A percentile compares a stretch with the other conserved stretches of the same genome.
Conservation (phyloP, 2,329 filamentous ascomycete genomes). For the Escovopsis sp. region DNA sequence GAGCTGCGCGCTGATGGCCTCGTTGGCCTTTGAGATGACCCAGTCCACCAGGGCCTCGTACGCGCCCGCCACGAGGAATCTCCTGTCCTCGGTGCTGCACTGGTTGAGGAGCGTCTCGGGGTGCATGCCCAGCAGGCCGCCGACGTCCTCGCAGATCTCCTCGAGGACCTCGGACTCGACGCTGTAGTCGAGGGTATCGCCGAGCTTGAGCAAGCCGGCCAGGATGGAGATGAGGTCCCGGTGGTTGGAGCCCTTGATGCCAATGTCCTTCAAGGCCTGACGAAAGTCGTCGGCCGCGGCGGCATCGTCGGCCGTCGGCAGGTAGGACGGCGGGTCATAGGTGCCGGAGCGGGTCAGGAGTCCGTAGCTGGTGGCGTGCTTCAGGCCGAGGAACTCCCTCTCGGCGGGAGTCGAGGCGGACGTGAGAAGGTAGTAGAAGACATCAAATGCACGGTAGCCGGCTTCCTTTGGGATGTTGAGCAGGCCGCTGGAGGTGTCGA, state of each 20-base stretch:
- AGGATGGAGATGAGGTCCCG: conserved; percentile 75
- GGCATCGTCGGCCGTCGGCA: conserved; percentile 83
- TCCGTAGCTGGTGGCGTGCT: conserved; percentile 60
- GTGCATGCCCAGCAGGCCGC: conserved; percentile 72
- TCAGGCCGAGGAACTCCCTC: conserved; percentile 73
- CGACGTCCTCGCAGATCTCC: conserved; percentile 79
- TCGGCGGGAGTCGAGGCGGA: conserved; percentile 82
- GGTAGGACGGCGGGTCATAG: conserved; percentile 72
- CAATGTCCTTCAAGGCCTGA: conserved; percentile 72
- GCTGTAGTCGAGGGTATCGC: conserved; percentile 74
- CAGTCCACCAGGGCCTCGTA: conserved; percentile 94
- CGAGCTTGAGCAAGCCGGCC: conserved; percentile 77
- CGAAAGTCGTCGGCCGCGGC: conserved; percentile 91
- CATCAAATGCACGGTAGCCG: conserved; percentile 87
- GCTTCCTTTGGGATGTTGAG: conserved; percentile 64
- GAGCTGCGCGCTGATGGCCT: conserved; percentile 66
- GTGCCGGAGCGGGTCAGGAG: conserved; percentile 73
- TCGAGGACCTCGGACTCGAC: conserved; percentile 76
- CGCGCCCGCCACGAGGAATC: conserved; percentile 67
- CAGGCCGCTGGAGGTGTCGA: conserved; percentile 70
- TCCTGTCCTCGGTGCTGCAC: conserved; percentile 72
- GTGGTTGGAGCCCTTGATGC: conserved; percentile 76
- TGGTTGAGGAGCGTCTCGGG: conserved; percentile 67
- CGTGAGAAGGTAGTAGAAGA: conserved; percentile 92
- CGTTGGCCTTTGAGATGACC: conserved; percentile 81